A percentile compares a stretch with the other conserved stretches of the same genome.
Evolutionary conservation across 2,329 filamentous ascomycete species (phyloP).

Genomic region (Pseudogymnoascus sp.): DNA sequence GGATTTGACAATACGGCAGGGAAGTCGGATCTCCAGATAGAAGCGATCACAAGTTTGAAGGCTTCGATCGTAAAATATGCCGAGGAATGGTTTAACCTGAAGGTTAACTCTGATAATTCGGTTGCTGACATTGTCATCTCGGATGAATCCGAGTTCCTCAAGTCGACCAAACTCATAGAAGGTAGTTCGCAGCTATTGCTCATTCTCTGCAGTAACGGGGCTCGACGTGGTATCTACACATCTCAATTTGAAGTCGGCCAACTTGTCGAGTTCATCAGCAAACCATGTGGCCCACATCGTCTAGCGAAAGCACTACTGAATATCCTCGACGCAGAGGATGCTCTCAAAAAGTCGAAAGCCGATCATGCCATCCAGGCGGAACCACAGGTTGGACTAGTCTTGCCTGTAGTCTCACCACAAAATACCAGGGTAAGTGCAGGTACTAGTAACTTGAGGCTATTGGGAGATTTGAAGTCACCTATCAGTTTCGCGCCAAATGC

Average conservation of each 20-base stretch:
- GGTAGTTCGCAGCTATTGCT: slow-evolving; percentile 14
- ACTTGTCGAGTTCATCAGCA: slow-evolving; percentile 21
- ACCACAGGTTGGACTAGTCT: background rate
- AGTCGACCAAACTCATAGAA: slow-evolving; percentile 11
- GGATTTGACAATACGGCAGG: slow-evolving; percentile 18
- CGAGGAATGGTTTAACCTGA: slow-evolving; percentile 19
- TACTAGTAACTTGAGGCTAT: slow-evolving; percentile 12
- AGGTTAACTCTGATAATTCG: slow-evolving; percentile 9
- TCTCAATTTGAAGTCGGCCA: slow-evolving; percentile 15
- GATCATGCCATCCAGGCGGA: background rate
- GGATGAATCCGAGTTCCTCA: slow-evolving; percentile 18
- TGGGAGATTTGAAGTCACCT: background rate
- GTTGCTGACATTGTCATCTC: slow-evolving; percentile 19
- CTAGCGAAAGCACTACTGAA: slow-evolving; percentile 23
- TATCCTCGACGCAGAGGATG: slow-evolving; percentile 20
- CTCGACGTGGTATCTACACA: slow-evolving; percentile 17
- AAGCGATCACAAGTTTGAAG: slow-evolving; percentile 16
- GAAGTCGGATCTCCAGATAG: slow-evolving; percentile 15
- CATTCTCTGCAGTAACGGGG: slow-evolving; percentile 20
- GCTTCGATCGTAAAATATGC: slow-evolving; percentile 20
- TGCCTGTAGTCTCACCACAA: slow-evolving; percentile 9
- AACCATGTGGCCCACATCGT: slow-evolving; percentile 22
- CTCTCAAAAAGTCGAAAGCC: background rate
- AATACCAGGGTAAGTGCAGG: slow-evolving; percentile 15
- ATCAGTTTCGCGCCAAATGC: slow-evolving; percentile 21